phyloP scores from a whole-genome alignment of 179 eudicot species.

The Spergularia azorica region DNA sequence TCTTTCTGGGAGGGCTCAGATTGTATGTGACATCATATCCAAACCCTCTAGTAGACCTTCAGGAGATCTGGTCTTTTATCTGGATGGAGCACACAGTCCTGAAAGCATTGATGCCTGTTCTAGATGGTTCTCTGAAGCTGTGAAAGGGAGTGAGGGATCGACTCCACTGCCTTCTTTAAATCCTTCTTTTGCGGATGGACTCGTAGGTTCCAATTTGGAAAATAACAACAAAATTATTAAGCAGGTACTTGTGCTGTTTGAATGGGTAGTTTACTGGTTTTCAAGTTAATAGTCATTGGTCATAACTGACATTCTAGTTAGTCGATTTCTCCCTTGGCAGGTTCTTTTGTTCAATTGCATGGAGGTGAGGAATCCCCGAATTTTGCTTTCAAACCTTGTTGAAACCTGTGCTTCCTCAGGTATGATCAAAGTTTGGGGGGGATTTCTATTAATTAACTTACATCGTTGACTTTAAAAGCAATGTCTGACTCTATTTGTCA shows the following conservation, averaged over 20 bases:
- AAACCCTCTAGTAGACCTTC: conserved; percentile 35
- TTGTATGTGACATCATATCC: conserved; percentile 47
- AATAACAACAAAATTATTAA: conserved; percentile 32
- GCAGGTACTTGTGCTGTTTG: conserved; percentile 38
- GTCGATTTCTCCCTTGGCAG: conserved; percentile 31
- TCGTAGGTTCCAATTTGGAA: conserved; percentile 21
- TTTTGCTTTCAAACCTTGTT: conserved; percentile 69
- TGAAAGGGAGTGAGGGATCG: conserved; percentile 36
- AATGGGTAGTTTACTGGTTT: neutral
- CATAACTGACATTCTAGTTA: neutral
- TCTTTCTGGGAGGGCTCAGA: conserved; percentile 81
- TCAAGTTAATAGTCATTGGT: neutral
- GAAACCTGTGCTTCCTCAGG: conserved; percentile 74
- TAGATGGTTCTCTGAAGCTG: conserved; percentile 68
- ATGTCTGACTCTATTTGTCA: neutral
- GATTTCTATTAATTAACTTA: neutral
- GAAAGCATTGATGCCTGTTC: conserved; percentile 92
- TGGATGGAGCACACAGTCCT: conserved; percentile 92
- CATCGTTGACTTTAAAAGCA: neutral
- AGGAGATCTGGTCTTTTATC: conserved; percentile 67
- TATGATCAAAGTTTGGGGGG: conserved; percentile 27
- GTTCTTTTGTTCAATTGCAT: conserved; percentile 85
- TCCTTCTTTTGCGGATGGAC: conserved; percentile 28
- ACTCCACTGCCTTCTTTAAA: conserved; percentile 17
- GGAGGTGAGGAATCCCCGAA: conserved; percentile 77